A percentile compares a stretch with the other conserved stretches of the same genome.
Conservation (phyloP, 306 rosid species). For the Quercus rubra region DNA sequence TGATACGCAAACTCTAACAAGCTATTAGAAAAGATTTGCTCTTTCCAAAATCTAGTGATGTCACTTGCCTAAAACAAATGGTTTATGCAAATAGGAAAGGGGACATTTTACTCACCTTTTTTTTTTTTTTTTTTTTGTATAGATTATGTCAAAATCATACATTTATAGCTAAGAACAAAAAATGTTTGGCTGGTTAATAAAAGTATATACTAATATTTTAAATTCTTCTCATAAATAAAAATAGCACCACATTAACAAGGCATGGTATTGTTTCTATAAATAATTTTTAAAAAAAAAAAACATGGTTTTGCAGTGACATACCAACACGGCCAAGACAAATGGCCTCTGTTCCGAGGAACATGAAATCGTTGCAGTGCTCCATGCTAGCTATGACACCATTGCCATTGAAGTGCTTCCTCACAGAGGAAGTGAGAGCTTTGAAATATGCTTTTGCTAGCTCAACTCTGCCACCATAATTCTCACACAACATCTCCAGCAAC, state of each 20-base stretch:
- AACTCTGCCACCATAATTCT: slow-evolving; percentile 86
- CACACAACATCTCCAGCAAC: slow-evolving; percentile 86
- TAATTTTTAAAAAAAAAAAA: no score
- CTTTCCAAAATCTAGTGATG: neutral
- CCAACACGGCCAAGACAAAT: slow-evolving; percentile 95
- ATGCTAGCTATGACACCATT: slow-evolving; percentile 96
- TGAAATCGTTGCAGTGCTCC: slow-evolving; percentile 98
- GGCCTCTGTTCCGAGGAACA: slow-evolving; percentile 93
- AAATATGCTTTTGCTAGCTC: slow-evolving; percentile 86
- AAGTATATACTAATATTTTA: no score
- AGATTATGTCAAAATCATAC: no score
- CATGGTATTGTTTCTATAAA: no score
- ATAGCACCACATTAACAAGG: no score
- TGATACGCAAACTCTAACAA: neutral
- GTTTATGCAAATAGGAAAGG: neutral
- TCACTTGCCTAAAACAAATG: neutral
- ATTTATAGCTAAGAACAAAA: no score
- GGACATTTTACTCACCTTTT: no score
- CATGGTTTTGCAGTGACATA: slow-evolving; percentile 20
- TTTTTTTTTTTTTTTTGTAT: no score
- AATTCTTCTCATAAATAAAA: neutral
- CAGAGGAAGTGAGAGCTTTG: slow-evolving; percentile 76
- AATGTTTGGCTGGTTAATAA: no score
- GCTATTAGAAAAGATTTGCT: neutral
- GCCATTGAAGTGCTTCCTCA: slow-evolving; percentile 80